A percentile compares a stretch with the other conserved stretches of the same genome.
Conservation (phyloP, 129 eudicot genomes). For the Ambrosia trifida region DNA sequence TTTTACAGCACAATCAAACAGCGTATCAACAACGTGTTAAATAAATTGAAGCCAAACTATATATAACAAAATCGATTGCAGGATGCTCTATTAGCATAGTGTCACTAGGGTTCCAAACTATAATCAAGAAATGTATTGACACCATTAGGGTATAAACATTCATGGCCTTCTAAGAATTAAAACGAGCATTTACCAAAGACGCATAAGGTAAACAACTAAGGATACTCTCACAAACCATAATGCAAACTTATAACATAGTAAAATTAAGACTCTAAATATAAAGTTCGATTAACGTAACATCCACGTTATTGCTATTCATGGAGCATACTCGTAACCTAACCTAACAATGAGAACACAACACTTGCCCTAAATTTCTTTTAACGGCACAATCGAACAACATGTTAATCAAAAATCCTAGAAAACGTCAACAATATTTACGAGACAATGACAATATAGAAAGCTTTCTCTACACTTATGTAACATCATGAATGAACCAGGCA, state of each 20-base stretch:
- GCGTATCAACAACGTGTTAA: background rate
- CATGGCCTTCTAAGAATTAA: background rate
- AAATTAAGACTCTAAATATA: background rate
- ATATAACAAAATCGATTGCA: slow-evolving; percentile 15
- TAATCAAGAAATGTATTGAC: slow-evolving; percentile 16
- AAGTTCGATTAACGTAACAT: background rate
- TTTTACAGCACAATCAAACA: background rate
- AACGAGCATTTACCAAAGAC: background rate
- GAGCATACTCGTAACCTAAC: background rate
- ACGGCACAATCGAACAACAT: background rate
- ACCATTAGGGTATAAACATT: slow-evolving; percentile 7
- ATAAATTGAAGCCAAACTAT: background rate
- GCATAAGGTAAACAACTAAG: slow-evolving; percentile 9
- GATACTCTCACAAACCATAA: slow-evolving; percentile 9
- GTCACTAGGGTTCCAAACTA: background rate
- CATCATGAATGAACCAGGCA: slow-evolving; percentile 14
- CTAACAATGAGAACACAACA: slow-evolving; percentile 12
- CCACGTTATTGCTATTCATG: background rate
- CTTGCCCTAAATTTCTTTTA: slow-evolving; percentile 14
- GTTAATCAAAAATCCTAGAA: background rate
- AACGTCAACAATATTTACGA: slow-evolving; percentile 5
- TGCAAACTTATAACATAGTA: background rate
- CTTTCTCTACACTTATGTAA: slow-evolving; percentile 11
- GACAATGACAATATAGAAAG: background rate
- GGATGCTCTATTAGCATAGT: slow-evolving; percentile 20